phyloP scores from a whole-genome alignment of 2,329 filamentous ascomycete genomes.

The Niveomyces coronatus region DNA sequence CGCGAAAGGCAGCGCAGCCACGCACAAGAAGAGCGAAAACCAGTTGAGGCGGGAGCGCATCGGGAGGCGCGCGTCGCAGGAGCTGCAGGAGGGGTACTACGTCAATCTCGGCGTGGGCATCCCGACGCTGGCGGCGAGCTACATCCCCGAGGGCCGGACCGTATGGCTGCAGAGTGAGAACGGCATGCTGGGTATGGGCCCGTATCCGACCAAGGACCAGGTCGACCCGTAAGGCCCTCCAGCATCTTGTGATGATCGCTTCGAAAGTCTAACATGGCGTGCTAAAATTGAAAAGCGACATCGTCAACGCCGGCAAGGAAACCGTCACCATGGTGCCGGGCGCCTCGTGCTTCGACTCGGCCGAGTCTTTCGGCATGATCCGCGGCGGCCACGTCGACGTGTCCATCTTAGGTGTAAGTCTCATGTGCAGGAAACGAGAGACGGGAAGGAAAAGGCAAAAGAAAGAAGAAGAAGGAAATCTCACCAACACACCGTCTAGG shows the following conservation, averaged over 20 bases:
- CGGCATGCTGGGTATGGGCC: constrained; percentile 73
- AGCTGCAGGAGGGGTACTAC: constrained; percentile 71
- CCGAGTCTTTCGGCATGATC: constrained; percentile 83
- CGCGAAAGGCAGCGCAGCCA: too few species aligned
- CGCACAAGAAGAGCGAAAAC: constrained; percentile 35
- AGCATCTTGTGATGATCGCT: not conserved
- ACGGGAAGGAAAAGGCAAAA: too few species aligned
- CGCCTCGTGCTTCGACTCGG: constrained; percentile 66
- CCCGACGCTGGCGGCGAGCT: constrained; percentile 73
- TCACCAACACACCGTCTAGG: constrained; percentile 27
- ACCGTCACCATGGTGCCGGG: constrained; percentile 72
- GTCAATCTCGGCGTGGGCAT: constrained; percentile 79
- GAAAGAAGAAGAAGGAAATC: too few species aligned
- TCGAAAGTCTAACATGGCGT: not conserved
- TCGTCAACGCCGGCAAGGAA: constrained; percentile 82
- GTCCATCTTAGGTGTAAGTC: constrained; percentile 59
- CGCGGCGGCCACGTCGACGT: constrained; percentile 75
- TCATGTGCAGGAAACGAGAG: too few species aligned
- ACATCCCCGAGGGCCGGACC: constrained; percentile 54
- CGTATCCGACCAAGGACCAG: constrained; percentile 62
- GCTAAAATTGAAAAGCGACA: too few species aligned
- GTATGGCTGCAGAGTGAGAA: constrained; percentile 86
- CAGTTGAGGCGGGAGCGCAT: constrained; percentile 57
- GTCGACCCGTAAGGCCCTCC: constrained; percentile 46
- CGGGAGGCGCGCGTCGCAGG: constrained; percentile 65